These are phyloP conservation scores for Claviceps pazoutovae DNA, from an alignment of 2,329 filamentous ascomycete species.

Conservation along the genomic window DNA sequence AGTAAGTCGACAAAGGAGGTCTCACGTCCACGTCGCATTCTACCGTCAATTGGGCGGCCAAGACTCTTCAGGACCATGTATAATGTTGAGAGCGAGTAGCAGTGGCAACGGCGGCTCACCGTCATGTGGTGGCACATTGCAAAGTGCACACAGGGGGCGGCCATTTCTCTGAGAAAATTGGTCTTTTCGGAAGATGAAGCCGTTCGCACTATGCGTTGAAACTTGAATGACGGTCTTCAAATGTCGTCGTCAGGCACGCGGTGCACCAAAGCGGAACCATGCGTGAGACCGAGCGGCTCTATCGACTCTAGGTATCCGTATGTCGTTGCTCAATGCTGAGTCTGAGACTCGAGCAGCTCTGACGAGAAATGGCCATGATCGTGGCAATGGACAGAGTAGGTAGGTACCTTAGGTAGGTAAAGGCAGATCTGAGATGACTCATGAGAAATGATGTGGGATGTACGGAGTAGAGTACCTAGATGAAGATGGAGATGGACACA, in stretches of 20 bases:
- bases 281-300: background rate
- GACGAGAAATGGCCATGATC: background rate
- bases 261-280: background rate
- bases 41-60: background rate
- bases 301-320: background rate
- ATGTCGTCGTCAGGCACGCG: background rate
- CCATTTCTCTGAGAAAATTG: background rate
- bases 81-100: background rate
- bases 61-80: background rate
- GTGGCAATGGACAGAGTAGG: background rate
- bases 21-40: background rate
- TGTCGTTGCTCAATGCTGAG: background rate
- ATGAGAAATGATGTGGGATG: background rate
- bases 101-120: background rate
- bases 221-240: too few relatives aligned
- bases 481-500: background rate
- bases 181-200: too few relatives aligned
- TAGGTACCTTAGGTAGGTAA: too few relatives aligned
- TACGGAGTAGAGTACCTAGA: background rate
- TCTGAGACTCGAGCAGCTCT: background rate
- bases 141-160: background rate
- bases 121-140: conserved; percentile 2
- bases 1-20: background rate
- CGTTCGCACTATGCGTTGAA: too few relatives aligned
- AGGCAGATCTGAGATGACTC: background rate